These are phyloP conservation scores for Colletotrichum camelliae DNA, from an alignment of 2,329 filamentous ascomycete species.

Conservation along the genomic window DNA sequence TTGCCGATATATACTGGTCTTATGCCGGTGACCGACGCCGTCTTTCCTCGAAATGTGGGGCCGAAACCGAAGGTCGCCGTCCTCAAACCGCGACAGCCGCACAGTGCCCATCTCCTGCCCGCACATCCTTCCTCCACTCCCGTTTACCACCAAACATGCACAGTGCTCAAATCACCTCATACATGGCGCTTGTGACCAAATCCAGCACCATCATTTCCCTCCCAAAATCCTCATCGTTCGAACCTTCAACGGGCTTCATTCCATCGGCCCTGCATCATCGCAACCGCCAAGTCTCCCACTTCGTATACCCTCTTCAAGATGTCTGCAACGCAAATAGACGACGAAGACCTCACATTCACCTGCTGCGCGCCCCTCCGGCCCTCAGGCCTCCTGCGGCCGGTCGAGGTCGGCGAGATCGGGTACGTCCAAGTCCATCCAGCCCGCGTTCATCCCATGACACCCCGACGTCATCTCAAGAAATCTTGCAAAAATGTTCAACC, in stretches of 20 bases:
- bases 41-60: too few relatives aligned
- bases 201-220: background rate
- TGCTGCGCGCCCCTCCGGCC: conserved; percentile 45
- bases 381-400: conserved; percentile 41
- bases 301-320: background rate
- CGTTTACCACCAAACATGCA: background rate
- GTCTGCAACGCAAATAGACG: conserved; percentile 28
- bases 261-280: background rate
- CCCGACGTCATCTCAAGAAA: background rate
- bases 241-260: background rate
- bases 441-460: background rate
- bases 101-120: background rate
- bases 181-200: conserved; percentile 8
- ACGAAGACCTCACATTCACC: conserved; percentile 39
- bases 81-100: background rate
- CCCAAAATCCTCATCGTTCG: background rate
- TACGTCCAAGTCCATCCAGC: conserved; percentile 25
- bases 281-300: background rate
- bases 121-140: background rate
- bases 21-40: too few relatives aligned
- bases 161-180: background rate
- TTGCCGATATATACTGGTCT: too few relatives aligned
- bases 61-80: background rate
- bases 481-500: background rate
- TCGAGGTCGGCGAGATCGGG: conserved; percentile 50